Percentiles rank a stretch among this genome's conserved stretches.
Evolutionary conservation across 192 early-diverging fungal species (phyloP).

Genomic region (Funneliformis mosseae): DNA sequence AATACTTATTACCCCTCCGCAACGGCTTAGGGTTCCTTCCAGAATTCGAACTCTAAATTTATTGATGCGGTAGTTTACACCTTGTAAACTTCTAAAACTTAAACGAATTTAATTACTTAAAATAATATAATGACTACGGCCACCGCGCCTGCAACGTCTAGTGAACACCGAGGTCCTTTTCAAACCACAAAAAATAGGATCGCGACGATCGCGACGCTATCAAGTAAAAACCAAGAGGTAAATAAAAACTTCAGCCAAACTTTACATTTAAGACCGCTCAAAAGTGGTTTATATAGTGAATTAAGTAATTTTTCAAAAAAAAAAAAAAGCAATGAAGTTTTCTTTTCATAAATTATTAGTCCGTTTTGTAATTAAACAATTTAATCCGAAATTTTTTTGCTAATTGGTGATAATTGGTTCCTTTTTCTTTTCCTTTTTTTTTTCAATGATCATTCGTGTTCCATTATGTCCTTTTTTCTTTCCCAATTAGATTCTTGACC

Average conservation of each 20-base stretch:
- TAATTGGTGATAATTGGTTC: background rate
- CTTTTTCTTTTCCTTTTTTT: too few relatives aligned
- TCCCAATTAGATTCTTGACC: conserved; percentile 28
- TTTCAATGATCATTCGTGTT: background rate
- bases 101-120: background rate
- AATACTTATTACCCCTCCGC: background rate
- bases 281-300: too few relatives aligned
- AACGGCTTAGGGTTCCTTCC: background rate
- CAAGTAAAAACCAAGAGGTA: conserved; percentile 33
- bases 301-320: background rate
- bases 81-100: background rate
- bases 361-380: background rate
- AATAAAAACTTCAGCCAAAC: background rate
- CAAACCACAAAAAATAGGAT: conserved; percentile 25
- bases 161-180: conserved; percentile 25
- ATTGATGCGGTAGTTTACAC: conserved; percentile 5
- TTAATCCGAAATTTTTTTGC: too few relatives aligned
- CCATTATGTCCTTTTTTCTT: background rate
- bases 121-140: conserved; percentile 31
- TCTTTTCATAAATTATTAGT: too few relatives aligned
- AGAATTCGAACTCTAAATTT: background rate
- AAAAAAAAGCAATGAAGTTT: background rate
- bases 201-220: conserved; percentile 27
- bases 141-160: conserved; percentile 25
- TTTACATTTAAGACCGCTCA: background rate